Evolutionary conservation across 2,329 filamentous ascomycete genomes (phyloP).

Genomic region (Claviceps humidiphila): DNA sequence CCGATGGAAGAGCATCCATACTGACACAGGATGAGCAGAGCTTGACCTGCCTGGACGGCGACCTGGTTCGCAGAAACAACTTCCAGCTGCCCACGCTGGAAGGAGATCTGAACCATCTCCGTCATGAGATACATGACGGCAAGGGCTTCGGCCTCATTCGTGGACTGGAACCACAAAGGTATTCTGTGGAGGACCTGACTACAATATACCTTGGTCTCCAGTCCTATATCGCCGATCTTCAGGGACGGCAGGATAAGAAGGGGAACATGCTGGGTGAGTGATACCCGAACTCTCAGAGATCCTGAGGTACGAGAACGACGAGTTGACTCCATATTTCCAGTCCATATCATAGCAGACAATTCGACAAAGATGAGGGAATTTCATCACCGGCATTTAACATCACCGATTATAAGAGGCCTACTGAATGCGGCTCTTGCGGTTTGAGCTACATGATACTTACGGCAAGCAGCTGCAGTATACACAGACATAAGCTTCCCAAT

Average conservation of each 20-base stretch:
- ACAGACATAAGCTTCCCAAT: too few species aligned
- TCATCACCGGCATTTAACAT: constrained; percentile 46
- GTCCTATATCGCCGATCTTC: constrained; percentile 46
- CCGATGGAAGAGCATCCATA: too few species aligned
- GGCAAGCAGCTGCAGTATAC: too few species aligned
- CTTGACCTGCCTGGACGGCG: constrained; percentile 39
- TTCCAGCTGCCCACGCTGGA: constrained; percentile 49
- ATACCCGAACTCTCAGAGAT: background rate
- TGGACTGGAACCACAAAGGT: constrained; percentile 44
- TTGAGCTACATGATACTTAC: too few species aligned
- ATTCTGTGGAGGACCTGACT: constrained; percentile 47
- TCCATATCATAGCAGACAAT: constrained; percentile 45
- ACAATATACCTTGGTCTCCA: constrained; percentile 53
- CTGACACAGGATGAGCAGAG: constrained; percentile 18
- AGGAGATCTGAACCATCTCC: constrained; percentile 35
- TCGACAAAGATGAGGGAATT: constrained; percentile 33
- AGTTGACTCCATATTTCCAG: constrained; percentile 11
- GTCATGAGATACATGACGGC: constrained; percentile 43
- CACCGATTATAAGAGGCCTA: constrained; percentile 34
- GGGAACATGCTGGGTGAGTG: constrained; percentile 49
- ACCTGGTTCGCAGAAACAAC: constrained; percentile 38
- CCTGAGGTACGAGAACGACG: constrained; percentile 3
- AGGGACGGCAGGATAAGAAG: constrained; percentile 46
- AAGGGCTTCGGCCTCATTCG: constrained; percentile 52
- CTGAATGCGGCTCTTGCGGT: too few species aligned